A percentile compares a stretch with the other conserved stretches of the same genome.
Evolutionary conservation across 2,329 filamentous ascomycete species (phyloP).

Genomic region (Neospermospora avenae): DNA sequence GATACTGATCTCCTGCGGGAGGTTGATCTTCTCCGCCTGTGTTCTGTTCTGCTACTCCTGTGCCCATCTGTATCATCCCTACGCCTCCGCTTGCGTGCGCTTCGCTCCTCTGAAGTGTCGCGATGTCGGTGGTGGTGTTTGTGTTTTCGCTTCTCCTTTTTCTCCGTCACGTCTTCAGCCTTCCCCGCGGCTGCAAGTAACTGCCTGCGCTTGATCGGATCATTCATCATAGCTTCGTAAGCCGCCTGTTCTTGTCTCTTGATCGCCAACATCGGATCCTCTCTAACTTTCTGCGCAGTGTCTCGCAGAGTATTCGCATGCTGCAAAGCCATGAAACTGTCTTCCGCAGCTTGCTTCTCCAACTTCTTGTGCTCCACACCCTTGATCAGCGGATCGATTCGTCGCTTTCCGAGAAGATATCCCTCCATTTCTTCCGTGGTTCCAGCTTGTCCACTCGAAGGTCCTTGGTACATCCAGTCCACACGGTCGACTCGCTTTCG

Average conservation of each 20-base stretch:
- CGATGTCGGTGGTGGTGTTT: conserved; percentile 40
- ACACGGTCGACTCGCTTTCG: conserved; percentile 77
- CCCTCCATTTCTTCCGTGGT: conserved; percentile 88
- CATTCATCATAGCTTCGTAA: conserved; percentile 76
- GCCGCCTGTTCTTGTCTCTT: conserved; percentile 86
- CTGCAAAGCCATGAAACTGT: conserved; percentile 58
- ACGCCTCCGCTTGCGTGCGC: conserved; percentile 44
- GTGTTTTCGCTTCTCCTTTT: conserved; percentile 45
- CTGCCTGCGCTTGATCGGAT: conserved; percentile 64
- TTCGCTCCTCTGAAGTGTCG: conserved; percentile 36
- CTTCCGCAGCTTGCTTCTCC: conserved; percentile 67
- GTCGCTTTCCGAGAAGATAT: conserved; percentile 86
- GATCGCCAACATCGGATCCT: conserved; percentile 89
- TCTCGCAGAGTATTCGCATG: conserved; percentile 74
- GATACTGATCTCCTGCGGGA: conserved; percentile 35
- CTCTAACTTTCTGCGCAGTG: conserved; percentile 78
- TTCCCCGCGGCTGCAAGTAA: conserved; percentile 63
- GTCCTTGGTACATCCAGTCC: conserved; percentile 97
- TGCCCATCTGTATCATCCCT: conserved; percentile 38
- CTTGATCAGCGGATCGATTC: conserved; percentile 84
- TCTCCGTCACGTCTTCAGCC: conserved; percentile 44
- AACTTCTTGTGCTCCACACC: conserved; percentile 77
- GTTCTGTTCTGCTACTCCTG: conserved; percentile 36
- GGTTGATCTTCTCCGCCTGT: conserved; percentile 43
- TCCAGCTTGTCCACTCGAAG: conserved; percentile 70